Evolutionary conservation across 2,329 filamentous ascomycete genomes (phyloP).

Genomic region (Fusarium solani-melongenae): DNA sequence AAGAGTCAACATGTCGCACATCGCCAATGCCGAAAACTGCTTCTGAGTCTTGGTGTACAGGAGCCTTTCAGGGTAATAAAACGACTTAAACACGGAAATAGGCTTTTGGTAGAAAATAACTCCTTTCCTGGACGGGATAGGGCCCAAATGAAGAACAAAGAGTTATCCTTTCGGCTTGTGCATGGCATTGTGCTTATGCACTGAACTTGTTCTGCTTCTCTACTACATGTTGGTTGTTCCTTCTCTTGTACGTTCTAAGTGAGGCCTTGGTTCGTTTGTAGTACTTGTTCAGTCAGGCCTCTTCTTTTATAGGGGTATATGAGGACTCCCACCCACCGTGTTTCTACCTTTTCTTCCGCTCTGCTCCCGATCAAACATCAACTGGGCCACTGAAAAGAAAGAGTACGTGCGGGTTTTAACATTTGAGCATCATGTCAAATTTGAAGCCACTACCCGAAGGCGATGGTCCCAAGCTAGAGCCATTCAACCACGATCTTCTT

Average conservation of each 20-base stretch:
- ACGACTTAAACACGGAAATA: not conserved
- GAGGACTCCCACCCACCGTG: not conserved
- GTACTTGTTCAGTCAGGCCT: not conserved
- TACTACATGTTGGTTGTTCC: not conserved
- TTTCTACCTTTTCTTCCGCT: not conserved
- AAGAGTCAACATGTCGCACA: not conserved
- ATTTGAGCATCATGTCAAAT: not conserved
- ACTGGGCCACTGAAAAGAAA: not conserved
- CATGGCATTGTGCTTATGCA: not conserved
- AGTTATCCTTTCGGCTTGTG: not conserved
- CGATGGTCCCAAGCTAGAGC: slow-evolving; percentile 9
- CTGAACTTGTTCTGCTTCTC: not conserved
- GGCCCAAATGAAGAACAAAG: not conserved
- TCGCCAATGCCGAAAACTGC: not conserved
- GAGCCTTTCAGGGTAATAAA: not conserved
- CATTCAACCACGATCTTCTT: slow-evolving; percentile 8
- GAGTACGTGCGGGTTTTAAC: not conserved
- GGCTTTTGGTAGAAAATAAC: not conserved
- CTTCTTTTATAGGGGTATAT: not conserved
- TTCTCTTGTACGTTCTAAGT: not conserved
- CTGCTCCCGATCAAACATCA: not conserved
- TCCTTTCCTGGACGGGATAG: not conserved
- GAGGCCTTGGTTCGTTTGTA: not conserved
- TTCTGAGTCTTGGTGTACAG: not conserved
- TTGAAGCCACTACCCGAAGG: slow-evolving; percentile 6